phyloP scores from a whole-genome alignment of 805 yeast genomes.

The Suhomyces pyralidae region DNA sequence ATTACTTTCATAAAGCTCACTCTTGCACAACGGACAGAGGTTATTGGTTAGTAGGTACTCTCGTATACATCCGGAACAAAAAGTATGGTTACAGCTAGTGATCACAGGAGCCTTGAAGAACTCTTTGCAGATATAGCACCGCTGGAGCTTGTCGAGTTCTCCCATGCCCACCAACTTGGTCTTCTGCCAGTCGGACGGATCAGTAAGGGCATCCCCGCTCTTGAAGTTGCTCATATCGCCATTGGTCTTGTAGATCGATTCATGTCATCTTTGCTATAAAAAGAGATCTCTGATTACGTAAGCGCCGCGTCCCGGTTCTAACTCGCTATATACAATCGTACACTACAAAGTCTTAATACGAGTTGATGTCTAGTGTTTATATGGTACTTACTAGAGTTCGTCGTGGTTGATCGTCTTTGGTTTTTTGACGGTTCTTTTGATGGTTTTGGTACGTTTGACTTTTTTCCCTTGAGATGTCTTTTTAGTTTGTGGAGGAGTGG shows the following conservation, averaged over 20 bases:
- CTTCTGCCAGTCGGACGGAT: slow-evolving; percentile 67
- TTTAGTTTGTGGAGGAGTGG: neutral
- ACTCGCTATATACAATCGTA: neutral
- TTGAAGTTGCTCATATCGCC: slow-evolving; percentile 2
- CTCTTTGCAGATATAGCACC: slow-evolving; percentile 90
- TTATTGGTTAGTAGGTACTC: slow-evolving; percentile 58
- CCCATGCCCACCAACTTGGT: slow-evolving; percentile 54
- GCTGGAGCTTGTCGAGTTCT: slow-evolving; percentile 63
- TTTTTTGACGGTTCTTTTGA: slow-evolving; percentile 1
- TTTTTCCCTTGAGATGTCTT: neutral
- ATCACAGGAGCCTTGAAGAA: slow-evolving; percentile 74
- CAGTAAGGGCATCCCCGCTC: slow-evolving; percentile 38
- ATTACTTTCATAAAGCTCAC: slow-evolving; percentile 66
- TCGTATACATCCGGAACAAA: slow-evolving; percentile 84
- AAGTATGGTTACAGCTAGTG: slow-evolving; percentile 84
- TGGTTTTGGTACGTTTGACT: neutral
- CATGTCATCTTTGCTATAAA: neutral
- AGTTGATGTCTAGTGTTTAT: neutral
- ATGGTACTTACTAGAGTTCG: neutral
- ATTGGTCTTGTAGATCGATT: neutral
- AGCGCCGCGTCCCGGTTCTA: neutral
- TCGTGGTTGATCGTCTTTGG: neutral
- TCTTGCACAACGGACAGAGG: slow-evolving; percentile 76
- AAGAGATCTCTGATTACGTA: neutral
- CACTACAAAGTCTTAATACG: neutral